Evolutionary conservation across 805 yeast genomes (phyloP), one percentile per base, ranked within the genome.

Genomic region (Suhomyces sp.): DNA sequence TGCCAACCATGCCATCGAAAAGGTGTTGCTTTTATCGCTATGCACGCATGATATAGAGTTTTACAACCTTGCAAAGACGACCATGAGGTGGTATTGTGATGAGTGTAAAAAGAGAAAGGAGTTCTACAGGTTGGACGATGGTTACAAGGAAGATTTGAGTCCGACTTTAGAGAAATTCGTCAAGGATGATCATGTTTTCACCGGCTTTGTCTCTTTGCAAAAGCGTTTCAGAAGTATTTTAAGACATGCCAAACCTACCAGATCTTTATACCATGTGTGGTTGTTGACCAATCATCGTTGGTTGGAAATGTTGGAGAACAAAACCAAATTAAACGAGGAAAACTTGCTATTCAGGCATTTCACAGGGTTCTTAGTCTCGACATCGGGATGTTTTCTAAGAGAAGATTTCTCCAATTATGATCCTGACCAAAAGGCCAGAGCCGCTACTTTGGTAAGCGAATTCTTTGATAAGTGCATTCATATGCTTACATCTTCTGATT

Each of bases 141-240:
- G 13, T 2, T 12, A 17, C 6, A 40, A 22, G 4, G 63, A 60
- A 19, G 65, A 69, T 51, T 51, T 73, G 39, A 45, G 54, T 7
- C 63, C 60, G 2, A 63, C 72, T 0, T 72, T 75, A 49, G 58
- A 61, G 22, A 55, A 55, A 9, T 56, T 88, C 44, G 67, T 80
- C 2, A 66, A 79, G 6, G 91, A 85, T 54, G 79, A 75, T 20
- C 69, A 71, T 20, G 79, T 84, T 1, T 80, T 86, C 40, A 83
- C 88, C 0, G 92, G 94, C 25, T 77, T 84, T 19, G 84, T 86
- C 25, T 91, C 96, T 0, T 75, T 87, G 33, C 91, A 87, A 60
- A 86, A 87, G 62, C 79, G 83, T 53, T 67, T 87, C 48, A 76
- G 87, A 62, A 65, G 52, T 48, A 60, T 67, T 27, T 68, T 59